Percentiles rank a stretch among this genome's conserved stretches.
Conservation (phyloP, 805 yeast genomes). For the Saturnispora gosingensis region DNA sequence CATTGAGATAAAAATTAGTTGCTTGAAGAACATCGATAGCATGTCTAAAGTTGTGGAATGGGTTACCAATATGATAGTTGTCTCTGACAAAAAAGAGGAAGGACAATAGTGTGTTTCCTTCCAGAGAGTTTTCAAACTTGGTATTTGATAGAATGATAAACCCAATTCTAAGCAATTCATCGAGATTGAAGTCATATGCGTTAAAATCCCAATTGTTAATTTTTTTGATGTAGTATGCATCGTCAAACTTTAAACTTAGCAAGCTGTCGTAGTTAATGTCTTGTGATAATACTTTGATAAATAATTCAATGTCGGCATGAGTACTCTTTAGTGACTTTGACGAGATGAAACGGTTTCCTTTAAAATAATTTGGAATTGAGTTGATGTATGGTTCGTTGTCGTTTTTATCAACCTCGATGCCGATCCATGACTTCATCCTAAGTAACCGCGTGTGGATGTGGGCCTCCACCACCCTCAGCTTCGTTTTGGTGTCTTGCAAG, state of each 20-base stretch:
- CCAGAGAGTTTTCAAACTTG: not conserved
- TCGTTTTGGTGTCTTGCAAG: not conserved
- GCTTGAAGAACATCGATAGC: slow-evolving; percentile 95
- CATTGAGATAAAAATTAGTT: slow-evolving; percentile 45
- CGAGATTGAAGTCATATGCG: slow-evolving; percentile 54
- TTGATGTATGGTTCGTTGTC: slow-evolving; percentile 20
- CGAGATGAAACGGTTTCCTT: not conserved
- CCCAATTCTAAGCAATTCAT: slow-evolving; percentile 58
- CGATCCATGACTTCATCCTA: slow-evolving; percentile 36
- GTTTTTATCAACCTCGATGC: slow-evolving; percentile 13
- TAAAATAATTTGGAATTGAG: slow-evolving; percentile 28
- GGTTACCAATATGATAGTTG: slow-evolving; percentile 74
- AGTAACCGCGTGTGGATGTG: slow-evolving; percentile 22
- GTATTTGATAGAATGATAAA: slow-evolving; percentile 37
- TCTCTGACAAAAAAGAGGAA: slow-evolving; percentile 63
- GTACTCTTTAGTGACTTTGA: not conserved
- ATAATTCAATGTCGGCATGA: slow-evolving; percentile 6
- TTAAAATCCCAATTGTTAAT: slow-evolving; percentile 60
- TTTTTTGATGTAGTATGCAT: slow-evolving; percentile 23
- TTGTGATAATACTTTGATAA: slow-evolving; percentile 17
- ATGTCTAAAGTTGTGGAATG: slow-evolving; percentile 92
- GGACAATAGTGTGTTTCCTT: slow-evolving; percentile 6
- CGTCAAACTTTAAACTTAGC: slow-evolving; percentile 17
- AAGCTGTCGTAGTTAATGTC: slow-evolving; percentile 25
- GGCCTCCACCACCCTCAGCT: slow-evolving; percentile 5